phyloP scores from a whole-genome alignment of 768 basidiomycete genomes.

The Leccinum ochraceum region DNA sequence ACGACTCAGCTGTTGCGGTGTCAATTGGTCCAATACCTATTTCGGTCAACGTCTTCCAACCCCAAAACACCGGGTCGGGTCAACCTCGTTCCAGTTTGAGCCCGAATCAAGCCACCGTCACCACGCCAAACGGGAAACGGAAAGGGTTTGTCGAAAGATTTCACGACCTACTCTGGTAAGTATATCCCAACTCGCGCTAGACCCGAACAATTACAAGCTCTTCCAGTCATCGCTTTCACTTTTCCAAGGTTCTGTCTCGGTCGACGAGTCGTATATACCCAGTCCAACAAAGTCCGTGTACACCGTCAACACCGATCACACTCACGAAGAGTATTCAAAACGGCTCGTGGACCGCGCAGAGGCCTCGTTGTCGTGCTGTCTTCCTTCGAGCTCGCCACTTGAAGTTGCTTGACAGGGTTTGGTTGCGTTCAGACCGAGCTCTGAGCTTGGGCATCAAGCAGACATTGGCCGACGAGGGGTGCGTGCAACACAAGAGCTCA shows the following conservation, averaged over 20 bases:
- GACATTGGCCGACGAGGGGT: constrained; percentile 50
- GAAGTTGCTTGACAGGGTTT: constrained; percentile 33
- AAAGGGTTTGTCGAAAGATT: constrained; percentile 54
- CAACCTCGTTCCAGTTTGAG: constrained; percentile 61
- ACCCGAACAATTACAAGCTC: constrained; percentile 57
- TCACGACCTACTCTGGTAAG: constrained; percentile 54
- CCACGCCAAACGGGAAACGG: constrained; percentile 31
- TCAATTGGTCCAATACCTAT: constrained; percentile 35
- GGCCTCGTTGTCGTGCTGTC: constrained; percentile 61
- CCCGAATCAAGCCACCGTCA: constrained; percentile 36
- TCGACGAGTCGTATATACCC: constrained; percentile 37
- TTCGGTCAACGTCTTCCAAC: constrained; percentile 26
- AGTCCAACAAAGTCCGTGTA: constrained; percentile 42
- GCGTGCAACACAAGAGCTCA: constrained; percentile 39
- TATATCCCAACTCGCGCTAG: constrained; percentile 55
- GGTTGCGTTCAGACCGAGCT: constrained; percentile 61
- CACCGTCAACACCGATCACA: too few species aligned
- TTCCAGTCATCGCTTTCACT: constrained; percentile 45
- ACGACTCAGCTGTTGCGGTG: constrained; percentile 54
- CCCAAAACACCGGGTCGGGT: constrained; percentile 29
- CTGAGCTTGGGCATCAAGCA: constrained; percentile 79
- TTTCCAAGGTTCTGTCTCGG: constrained; percentile 21
- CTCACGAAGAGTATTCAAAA: constrained; percentile 30
- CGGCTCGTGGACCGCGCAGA: constrained; percentile 51
- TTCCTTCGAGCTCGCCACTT: constrained; percentile 51